A percentile compares a stretch with the other conserved stretches of the same genome.
phyloP scores from a whole-genome alignment of 1,284 basidiomycete species.

The Apiotrichum domesticum region DNA sequence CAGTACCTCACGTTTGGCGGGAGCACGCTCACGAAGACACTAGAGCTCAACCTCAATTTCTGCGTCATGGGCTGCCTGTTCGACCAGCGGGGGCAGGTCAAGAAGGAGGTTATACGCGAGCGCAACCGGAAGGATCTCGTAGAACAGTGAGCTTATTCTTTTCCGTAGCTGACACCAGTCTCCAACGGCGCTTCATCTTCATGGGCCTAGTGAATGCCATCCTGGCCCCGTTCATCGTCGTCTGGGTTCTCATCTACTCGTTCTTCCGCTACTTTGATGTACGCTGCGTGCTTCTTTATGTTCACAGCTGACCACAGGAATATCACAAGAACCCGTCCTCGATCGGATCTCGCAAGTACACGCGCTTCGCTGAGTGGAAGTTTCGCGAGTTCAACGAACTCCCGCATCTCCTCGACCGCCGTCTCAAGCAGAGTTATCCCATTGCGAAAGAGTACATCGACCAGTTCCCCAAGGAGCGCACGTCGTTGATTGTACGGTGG shows the following conservation, averaged over 20 bases:
- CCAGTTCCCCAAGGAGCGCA: conserved; percentile 92
- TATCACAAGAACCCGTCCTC: conserved; percentile 97
- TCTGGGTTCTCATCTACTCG: conserved; percentile 95
- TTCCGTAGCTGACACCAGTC: conserved; percentile 49
- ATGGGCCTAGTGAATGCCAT: conserved; percentile 93
- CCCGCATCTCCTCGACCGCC: conserved; percentile 80
- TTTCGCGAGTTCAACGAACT: conserved; percentile 99
- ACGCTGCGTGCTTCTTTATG: conserved; percentile 45
- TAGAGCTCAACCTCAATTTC: conserved; percentile 95
- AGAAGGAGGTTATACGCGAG: conserved; percentile 82
- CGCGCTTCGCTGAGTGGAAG: conserved; percentile 93
- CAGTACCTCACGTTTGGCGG: conserved; percentile 41
- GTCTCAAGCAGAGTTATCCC: conserved; percentile 82
- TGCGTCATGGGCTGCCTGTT: conserved; percentile 93
- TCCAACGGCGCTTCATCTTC: conserved; percentile 81
- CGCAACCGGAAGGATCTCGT: conserved; percentile 71
- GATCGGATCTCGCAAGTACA: conserved; percentile 86
- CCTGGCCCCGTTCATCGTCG: conserved; percentile 92
- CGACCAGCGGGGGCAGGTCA: conserved; percentile 75
- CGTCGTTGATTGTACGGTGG: conserved; percentile 80
- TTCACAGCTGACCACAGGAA: conserved; percentile 64
- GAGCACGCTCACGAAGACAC: conserved; percentile 64
- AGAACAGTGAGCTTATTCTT: conserved; percentile 57
- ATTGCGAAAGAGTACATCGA: conserved; percentile 90
- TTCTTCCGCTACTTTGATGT: conserved; percentile 99